phyloP scores from a whole-genome alignment of 75 land plant species.

The Azolla pinnata region DNA sequence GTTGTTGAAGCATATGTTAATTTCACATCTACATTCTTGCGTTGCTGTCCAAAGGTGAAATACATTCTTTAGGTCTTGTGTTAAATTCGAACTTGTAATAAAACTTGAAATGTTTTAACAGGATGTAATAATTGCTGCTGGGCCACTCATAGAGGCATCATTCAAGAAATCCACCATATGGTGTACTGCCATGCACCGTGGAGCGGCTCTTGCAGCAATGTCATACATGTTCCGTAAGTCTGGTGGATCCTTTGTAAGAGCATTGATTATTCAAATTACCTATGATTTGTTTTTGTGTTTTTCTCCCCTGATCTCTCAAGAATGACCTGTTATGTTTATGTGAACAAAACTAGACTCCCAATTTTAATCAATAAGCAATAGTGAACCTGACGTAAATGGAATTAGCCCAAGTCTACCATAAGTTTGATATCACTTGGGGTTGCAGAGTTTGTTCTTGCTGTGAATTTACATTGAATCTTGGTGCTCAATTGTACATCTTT shows the following conservation, averaged over 20 bases:
- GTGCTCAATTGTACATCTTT: no score
- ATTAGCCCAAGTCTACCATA: no score
- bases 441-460: no score
- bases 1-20: slow-evolving; percentile 83
- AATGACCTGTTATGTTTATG: no score
- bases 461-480: no score
- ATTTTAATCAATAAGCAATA: no score
- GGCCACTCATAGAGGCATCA: slow-evolving; percentile 63
- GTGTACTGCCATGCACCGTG: slow-evolving; percentile 97
- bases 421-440: no score
- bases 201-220: slow-evolving; percentile 93
- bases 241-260: background rate
- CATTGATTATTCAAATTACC: no score
- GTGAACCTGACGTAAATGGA: no score
- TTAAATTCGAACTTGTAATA: no score
- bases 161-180: slow-evolving; percentile 91
- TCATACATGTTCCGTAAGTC: slow-evolving; percentile 86
- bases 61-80: background rate
- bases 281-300: background rate
- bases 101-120: no score
- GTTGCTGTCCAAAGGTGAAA: slow-evolving; percentile 67
- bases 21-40: slow-evolving; percentile 70
- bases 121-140: slow-evolving; percentile 75
- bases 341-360: no score
- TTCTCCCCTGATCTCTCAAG: background rate